Conservation (phyloP, 2,329 filamentous ascomycete species). For the Aspergillus clavatus region DNA sequence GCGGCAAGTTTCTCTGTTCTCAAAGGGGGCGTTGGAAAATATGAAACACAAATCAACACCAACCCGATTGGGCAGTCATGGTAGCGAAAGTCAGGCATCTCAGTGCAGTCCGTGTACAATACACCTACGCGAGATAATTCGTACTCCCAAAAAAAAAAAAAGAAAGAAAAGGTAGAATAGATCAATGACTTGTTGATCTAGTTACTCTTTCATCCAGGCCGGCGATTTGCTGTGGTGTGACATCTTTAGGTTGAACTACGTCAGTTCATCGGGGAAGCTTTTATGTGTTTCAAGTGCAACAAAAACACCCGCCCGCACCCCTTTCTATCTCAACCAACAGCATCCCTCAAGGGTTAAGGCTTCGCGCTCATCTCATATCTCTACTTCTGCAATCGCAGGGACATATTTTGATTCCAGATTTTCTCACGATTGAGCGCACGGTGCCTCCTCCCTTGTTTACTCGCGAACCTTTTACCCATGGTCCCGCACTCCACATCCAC, state of each 20-base stretch:
- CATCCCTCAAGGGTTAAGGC: not conserved
- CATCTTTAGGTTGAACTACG: conserved; percentile 8
- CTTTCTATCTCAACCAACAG: not conserved
- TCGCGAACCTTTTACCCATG: conserved; percentile 27
- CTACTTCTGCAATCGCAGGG: not conserved
- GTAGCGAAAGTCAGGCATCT: no score
- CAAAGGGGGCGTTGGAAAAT: no score
- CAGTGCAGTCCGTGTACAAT: no score
- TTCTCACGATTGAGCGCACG: conserved; percentile 10
- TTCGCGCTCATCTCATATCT: not conserved
- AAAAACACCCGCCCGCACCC: conserved; percentile 14
- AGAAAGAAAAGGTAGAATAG: no score
- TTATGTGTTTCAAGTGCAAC: conserved; percentile 23
- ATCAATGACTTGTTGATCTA: no score
- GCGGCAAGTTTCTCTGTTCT: no score
- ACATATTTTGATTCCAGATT: not conserved
- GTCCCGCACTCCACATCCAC: conserved; percentile 27
- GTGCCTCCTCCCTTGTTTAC: conserved; percentile 23
- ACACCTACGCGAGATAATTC: no score
- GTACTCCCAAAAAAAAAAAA: no score
- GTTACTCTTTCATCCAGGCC: not conserved
- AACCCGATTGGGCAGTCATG: no score
- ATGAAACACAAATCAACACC: no score
- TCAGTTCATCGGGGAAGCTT: conserved; percentile 15
- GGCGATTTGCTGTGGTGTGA: not conserved